Base-by-base conservation (phyloP, 2,329 filamentous ascomycete species). In the Aspergillus oerlinghausenensis region DNA sequence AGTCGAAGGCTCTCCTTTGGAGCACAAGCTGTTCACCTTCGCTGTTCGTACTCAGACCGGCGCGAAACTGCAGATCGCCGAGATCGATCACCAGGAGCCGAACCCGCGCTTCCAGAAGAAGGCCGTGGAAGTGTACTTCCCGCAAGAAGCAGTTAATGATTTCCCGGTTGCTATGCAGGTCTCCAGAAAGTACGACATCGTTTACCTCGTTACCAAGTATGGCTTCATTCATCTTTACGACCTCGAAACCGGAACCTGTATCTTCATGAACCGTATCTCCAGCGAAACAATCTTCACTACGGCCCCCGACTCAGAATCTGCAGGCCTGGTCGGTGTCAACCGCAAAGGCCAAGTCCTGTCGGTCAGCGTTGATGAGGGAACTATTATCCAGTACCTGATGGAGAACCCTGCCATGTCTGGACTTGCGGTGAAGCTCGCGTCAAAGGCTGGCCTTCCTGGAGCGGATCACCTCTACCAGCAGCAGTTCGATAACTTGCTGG, bases 191-290 rank as follows among this genome's bases (percentile, higher is more conserved):
- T 99, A 99, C 77, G 93, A 92, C 70, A 87, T 99, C 71, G 88
- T 99, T 69, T 97, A 97, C 77, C 86, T 99, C 69, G 91, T 99
- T 61, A 99, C 94, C 56, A 99, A 99, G 76, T 99, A 97, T 70
- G 94, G 94, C 53, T 99, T 97, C 78, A 97, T 99, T 68, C 94
- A 99, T 77, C 84, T 99, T 25, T 97, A 99, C 78, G 95, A 99
- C 70, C 85, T 99, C 56, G 95, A 99, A 80, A 94, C 90, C 7
- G 95, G 90, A 57, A 89, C 89, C 11, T 95, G 91, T 73, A 94
- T 99, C 72, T 99, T 97, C 84, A 95, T 99, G 92, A 99, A 99
- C 82, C 89, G 95, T 67, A 99, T 99, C 70, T 99, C 94, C 35
- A 96, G 92, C 80, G 94, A 99, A 73, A 99, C 94, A 26, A 97